Evolutionary conservation across 176 grass and related monocot genomes (phyloP).

Genomic region (Canna indica): DNA sequence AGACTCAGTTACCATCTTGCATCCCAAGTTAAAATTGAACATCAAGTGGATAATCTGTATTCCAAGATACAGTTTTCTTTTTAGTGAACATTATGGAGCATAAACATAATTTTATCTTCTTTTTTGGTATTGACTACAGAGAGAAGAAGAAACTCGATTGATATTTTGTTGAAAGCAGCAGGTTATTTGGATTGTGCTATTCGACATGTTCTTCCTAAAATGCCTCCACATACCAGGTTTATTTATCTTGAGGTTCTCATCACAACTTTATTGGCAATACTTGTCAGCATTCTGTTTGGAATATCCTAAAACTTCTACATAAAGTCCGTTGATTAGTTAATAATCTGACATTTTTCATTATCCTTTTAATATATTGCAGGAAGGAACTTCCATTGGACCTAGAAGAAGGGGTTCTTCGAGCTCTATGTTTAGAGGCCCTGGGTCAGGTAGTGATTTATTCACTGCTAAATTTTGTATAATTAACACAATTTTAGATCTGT

Average conservation of each 20-base stretch:
- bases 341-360: not conserved
- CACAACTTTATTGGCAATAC: not conserved
- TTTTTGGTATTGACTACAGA: conserved; percentile 27
- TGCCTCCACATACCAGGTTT: conserved; percentile 62
- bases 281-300: not conserved
- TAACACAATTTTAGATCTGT: not conserved
- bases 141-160: conserved; percentile 50
- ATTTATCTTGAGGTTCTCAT: conserved; percentile 12
- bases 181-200: conserved; percentile 77
- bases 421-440: conserved; percentile 71
- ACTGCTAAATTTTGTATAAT: not conserved
- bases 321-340: not conserved
- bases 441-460: conserved; percentile 52
- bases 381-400: conserved; percentile 87
- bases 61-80: too few species aligned
- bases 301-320: too few species aligned
- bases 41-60: too few species aligned
- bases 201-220: conserved; percentile 62
- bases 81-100: too few species aligned
- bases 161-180: conserved; percentile 83
- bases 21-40: too few species aligned
- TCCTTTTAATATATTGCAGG: conserved; percentile 35
- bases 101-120: too few species aligned
- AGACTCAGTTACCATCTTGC: too few species aligned
- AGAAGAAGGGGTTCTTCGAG: conserved; percentile 61